phyloP scores from a whole-genome alignment of 2,329 filamentous ascomycete genomes.

The Neofusicoccum kwambonambiense region DNA sequence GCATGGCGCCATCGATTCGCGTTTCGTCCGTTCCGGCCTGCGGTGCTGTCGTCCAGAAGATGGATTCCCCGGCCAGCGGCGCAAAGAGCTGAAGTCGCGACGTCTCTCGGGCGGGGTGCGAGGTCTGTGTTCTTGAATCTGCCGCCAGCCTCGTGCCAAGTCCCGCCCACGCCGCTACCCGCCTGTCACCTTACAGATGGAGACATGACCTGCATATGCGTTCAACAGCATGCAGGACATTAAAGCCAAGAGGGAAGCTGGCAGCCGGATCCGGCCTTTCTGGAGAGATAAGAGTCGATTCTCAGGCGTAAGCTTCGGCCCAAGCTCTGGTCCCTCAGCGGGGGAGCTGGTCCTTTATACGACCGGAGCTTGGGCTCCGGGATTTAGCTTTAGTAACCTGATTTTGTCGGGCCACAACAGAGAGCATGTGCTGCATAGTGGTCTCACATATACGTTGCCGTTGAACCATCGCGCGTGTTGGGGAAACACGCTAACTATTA shows the following conservation, averaged over 20 bases:
- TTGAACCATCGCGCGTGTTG: background rate
- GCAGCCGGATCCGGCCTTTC: background rate
- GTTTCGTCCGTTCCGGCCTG: background rate
- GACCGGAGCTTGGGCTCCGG: background rate
- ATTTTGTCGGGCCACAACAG: background rate
- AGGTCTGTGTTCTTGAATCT: constrained; percentile 9
- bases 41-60: background rate
- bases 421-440: background rate
- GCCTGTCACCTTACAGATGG: constrained; percentile 8
- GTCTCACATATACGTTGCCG: background rate
- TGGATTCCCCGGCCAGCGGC: background rate
- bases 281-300: background rate
- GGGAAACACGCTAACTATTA: too few relatives aligned
- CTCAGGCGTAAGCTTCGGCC: background rate
- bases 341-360: background rate
- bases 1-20: background rate
- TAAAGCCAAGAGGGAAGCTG: background rate
- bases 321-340: background rate
- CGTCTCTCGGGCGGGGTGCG: background rate
- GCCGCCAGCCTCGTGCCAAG: background rate
- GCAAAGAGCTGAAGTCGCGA: background rate
- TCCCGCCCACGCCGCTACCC: background rate
- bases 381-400: background rate
- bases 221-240: background rate
- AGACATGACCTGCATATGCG: constrained; percentile 4